phyloP scores from a whole-genome alignment of 2,329 filamentous ascomycete species.

The Exophiala oligosperma region DNA sequence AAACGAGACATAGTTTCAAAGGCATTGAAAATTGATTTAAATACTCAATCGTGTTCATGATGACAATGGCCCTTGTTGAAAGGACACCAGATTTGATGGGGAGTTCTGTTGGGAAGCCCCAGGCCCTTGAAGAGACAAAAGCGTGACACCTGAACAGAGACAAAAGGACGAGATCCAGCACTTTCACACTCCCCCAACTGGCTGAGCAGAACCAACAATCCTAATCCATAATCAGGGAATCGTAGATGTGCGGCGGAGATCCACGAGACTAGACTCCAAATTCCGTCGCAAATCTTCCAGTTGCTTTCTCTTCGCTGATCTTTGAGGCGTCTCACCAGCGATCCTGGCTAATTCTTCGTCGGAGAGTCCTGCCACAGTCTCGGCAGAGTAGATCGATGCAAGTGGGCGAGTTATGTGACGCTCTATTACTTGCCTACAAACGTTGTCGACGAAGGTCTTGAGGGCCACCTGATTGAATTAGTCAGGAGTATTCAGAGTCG shows the following conservation, averaged over 20 bases:
- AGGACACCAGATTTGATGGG: neutral
- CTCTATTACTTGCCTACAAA: neutral
- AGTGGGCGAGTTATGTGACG: neutral
- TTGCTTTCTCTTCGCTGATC: neutral
- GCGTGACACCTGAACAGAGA: too few species aligned
- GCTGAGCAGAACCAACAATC: too few species aligned
- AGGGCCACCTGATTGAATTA: neutral
- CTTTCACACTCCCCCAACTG: too few species aligned
- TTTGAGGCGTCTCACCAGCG: neutral
- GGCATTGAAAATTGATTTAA: too few species aligned
- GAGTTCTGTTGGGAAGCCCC: neutral
- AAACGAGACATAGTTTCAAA: too few species aligned
- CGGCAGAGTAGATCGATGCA: neutral
- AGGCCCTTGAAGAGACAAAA: too few species aligned
- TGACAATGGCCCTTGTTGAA: neutral
- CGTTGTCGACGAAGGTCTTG: constrained; percentile 2
- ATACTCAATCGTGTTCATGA: neutral
- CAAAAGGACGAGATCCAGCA: too few species aligned
- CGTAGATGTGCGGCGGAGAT: too few species aligned
- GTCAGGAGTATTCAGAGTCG: neutral
- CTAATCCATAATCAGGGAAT: too few species aligned
- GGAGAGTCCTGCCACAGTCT: neutral
- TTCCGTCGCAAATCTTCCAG: neutral
- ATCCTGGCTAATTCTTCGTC: neutral
- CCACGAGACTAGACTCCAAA: neutral